Conservation (phyloP, 148 eudicot genomes). For the Silene latifolia region DNA sequence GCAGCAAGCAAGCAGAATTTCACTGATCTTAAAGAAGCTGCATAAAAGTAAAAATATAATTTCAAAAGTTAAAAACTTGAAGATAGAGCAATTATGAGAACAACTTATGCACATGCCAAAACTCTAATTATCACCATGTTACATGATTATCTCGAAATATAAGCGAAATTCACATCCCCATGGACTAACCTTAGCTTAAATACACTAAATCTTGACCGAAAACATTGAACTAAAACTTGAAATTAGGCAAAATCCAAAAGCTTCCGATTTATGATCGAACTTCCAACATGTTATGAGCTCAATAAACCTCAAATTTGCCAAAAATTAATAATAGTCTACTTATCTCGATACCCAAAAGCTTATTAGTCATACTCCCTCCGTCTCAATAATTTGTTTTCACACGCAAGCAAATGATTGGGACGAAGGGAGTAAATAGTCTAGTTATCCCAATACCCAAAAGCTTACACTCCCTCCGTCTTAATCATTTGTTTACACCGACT, state of each 20-base stretch:
- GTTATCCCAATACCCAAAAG: too few species aligned
- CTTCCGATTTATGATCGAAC: not conserved
- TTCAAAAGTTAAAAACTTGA: not conserved
- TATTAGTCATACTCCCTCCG: too few species aligned
- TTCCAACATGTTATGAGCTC: not conserved
- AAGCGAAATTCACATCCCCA: not conserved
- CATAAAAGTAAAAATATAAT: not conserved
- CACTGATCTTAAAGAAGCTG: conserved; percentile 13
- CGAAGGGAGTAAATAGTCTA: too few species aligned
- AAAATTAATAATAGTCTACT: too few species aligned
- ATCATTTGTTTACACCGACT: too few species aligned
- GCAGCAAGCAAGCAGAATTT: conserved; percentile 16
- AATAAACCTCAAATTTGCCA: not conserved
- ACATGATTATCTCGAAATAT: not conserved
- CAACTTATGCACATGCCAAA: conserved; percentile 17
- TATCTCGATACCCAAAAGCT: too few species aligned
- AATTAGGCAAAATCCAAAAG: conserved; percentile 13
- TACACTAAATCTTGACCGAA: conserved; percentile 19
- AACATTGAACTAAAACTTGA: conserved; percentile 1
- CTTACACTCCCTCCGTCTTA: too few species aligned
- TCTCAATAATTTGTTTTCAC: too few species aligned
- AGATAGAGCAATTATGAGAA: conserved; percentile 5
- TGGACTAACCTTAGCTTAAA: not conserved
- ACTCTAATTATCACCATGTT: conserved; percentile 22
- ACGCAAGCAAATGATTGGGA: too few species aligned